These are phyloP conservation scores for Alliaria petiolata DNA, from an alignment of 345 rosid species.

Conservation along the genomic window DNA sequence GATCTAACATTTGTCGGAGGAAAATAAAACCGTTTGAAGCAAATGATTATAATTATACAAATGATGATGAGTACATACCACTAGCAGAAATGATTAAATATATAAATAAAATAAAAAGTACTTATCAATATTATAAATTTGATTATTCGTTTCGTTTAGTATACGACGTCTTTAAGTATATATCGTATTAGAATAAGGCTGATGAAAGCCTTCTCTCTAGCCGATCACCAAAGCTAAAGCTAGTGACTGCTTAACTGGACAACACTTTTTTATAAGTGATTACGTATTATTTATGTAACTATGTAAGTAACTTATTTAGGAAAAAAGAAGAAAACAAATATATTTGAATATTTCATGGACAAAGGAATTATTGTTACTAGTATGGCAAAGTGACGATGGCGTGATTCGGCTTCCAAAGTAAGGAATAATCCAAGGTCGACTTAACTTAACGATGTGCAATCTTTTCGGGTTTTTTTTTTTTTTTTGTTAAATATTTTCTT, in stretches of 20 bases:
- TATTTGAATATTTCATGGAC: not conserved
- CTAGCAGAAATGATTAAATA: not conserved
- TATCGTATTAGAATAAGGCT: constrained; percentile 16
- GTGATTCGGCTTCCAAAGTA: constrained; percentile 8
- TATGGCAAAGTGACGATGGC: constrained; percentile 21
- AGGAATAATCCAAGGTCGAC: not conserved
- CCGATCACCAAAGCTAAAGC: constrained; percentile 12
- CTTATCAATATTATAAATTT: not conserved
- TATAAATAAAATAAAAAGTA: not conserved
- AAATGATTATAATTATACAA: not conserved
- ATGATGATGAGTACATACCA: not conserved
- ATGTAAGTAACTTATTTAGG: not conserved
- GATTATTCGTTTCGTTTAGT: not conserved
- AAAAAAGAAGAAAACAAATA: not conserved
- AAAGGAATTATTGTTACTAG: not conserved
- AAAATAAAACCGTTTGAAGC: not conserved
- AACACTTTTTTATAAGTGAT: not conserved
- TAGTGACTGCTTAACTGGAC: constrained; percentile 26
- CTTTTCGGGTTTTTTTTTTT: not conserved
- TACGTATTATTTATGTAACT: too few relatives aligned
- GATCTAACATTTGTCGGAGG: not conserved
- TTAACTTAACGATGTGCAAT: not conserved
- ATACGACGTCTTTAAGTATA: not conserved
- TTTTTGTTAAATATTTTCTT: not conserved
- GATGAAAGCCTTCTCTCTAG: constrained; percentile 28